Base-by-base conservation (phyloP, 2,329 filamentous ascomycete genomes). In the Aureobasidium uvarum region DNA sequence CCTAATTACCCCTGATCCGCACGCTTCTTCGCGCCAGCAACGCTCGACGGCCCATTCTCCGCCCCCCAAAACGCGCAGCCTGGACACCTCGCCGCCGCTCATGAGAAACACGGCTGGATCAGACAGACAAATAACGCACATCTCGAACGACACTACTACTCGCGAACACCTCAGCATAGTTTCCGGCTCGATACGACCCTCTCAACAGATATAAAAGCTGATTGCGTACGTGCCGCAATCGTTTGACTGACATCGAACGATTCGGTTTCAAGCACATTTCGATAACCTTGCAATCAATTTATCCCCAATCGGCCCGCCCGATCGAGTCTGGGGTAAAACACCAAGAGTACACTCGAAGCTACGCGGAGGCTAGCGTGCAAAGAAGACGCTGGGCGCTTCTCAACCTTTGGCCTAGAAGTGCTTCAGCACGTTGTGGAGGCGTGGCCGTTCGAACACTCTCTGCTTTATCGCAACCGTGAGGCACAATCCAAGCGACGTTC, bases 191-290 rank as follows among this genome's bases (percentile, higher is more conserved):
- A 20, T 13, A 58, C 14, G 23, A n/a, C 38, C 39, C 13, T 4
- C 54, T 58, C 39, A 45, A 45, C 54, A 58, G 18, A 31, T 7
- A 20, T 33, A 25, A 31, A 38, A 14, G 43, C 14, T 46, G 43
- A 20, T 28, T 45, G 14, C 48, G 25, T 38, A 14, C 23, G 39
- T 39, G 54, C 54, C 54, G 54, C 54, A n/a, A 11, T 45, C 23
- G 28, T 18, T 45, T 33, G 23, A 38, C 38, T 38, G 41, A 48
- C 39, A 60, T 60, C 56, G 56, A 60, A 60, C 56, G 41, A 60
- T 60, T 60, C 56, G 38, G 56, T 60, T 48, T 60, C 56, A 46
- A 46, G 56, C 56, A 25, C 56, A 43, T 46, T 60, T 60, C 56
- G 31, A 60, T 39, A 38, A 60, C 43, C 56, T 25, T 33, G 36